Evolutionary conservation across 2,329 filamentous ascomycete species (phyloP), one percentile per base, ranked within the genome.

Genomic region (Spiromastix sp.): DNA sequence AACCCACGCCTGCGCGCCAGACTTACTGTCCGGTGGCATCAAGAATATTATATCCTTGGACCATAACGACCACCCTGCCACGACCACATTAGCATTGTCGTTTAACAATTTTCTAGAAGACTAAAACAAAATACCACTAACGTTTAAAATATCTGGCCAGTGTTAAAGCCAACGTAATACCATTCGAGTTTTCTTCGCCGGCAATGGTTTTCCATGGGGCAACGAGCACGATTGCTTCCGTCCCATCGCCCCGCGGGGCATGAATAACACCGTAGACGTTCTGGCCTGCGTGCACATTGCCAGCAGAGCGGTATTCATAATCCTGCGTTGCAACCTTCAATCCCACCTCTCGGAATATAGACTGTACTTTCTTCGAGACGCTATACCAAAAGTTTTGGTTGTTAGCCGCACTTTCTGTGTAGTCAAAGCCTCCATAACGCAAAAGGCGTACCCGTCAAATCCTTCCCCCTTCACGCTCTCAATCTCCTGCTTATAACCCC

Each of bases 41-140:
- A 98, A 63, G 48, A 98, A 77, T 39, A 98, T 89, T 47, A 98
- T 94, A 57, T 98, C 91, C 61, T 98, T 98, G 40, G 87, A 95
- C 91, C 91, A 98, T 18, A 98, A 71, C 35, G 86, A 95, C 91
- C 91, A 98, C 48, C 81, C 75, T 79, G 32, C 18, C 29, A 38
- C 18, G 28, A 26, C 15, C 25, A 13, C 21, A 12, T 25, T 32
- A 36, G 34, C 15, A 29, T 18, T 26, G n/a, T n/a, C 11, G 5
- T 15, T 1, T 20, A 16, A 12, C 12, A 4, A 22, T 11, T 13
- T 2, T 21, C n/a, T n/a, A n/a, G n/a, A n/a, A 13, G 11, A 9
- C 4, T 29, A 19, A 4, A 2, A 16, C 4, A 20, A 2, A 5
- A 18, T 18, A 19, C 24, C 9, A 29, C 67, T 20, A 51, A 76